Evolutionary conservation across 768 basidiomycete genomes (phyloP).

Genomic region (Panus rudis): DNA sequence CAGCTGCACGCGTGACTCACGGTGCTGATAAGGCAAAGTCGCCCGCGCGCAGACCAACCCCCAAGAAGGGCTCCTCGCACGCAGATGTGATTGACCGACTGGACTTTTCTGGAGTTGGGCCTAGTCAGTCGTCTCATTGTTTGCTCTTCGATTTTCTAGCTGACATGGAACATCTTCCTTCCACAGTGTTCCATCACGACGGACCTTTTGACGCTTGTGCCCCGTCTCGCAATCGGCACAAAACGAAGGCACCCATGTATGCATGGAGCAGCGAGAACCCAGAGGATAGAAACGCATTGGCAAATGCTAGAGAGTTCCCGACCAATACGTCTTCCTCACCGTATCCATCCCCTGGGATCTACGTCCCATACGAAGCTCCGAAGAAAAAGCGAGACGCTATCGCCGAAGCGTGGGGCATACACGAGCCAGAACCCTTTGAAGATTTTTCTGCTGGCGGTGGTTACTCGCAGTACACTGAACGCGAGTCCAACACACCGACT

Average conservation of each 20-base stretch:
- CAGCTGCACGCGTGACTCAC: conserved; percentile 31
- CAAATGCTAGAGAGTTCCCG: conserved; percentile 17
- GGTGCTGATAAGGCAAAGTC: conserved; percentile 38
- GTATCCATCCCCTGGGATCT: conserved; percentile 39
- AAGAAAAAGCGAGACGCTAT: conserved; percentile 88
- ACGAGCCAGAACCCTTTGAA: conserved; percentile 87
- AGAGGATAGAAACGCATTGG: conserved; percentile 32
- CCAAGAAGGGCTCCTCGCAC: conserved; percentile 73
- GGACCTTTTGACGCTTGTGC: conserved; percentile 91
- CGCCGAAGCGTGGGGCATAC: conserved; percentile 90
- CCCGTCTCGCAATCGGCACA: conserved; percentile 79
- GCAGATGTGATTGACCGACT: conserved; percentile 88
- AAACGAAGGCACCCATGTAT: conserved; percentile 74
- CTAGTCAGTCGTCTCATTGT: conserved; percentile 47
- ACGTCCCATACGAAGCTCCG: conserved; percentile 46
- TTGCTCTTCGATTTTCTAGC: conserved; percentile 4
- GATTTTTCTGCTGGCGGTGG: conserved; percentile 85
- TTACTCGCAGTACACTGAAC: conserved; percentile 11
- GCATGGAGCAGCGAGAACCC: conserved; percentile 54
- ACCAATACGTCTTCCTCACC: conserved; percentile 23
- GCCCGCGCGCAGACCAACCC: conserved; percentile 39
- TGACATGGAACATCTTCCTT: conserved; percentile 12
- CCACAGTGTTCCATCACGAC: conserved; percentile 83
- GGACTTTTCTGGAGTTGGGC: conserved; percentile 78
- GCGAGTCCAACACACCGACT: conserved; percentile 46